Conservation (phyloP, 495 filamentous ascomycete species). For the Penicillium daleae region DNA sequence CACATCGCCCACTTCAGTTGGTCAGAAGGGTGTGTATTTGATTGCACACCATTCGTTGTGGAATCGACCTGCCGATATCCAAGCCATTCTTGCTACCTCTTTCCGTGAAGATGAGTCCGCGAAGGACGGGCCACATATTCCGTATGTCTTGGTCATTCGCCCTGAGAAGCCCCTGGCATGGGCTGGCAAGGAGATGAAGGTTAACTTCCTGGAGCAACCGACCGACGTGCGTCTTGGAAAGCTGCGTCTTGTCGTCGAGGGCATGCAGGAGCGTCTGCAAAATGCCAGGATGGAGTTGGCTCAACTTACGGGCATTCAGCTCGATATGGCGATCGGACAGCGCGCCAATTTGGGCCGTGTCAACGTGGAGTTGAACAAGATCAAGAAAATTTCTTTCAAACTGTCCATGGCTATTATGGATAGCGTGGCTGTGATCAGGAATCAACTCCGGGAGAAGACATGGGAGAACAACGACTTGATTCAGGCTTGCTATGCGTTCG, state of each 20-base stretch:
- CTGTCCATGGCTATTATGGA: slow-evolving; percentile 99
- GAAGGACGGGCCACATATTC: slow-evolving; percentile 69
- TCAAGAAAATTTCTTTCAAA: slow-evolving; percentile 94
- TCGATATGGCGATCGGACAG: slow-evolving; percentile 88
- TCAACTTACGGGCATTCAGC: slow-evolving; percentile 74
- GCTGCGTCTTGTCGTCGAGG: slow-evolving; percentile 86
- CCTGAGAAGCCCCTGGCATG: slow-evolving; percentile 80
- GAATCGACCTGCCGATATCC: slow-evolving; percentile 75
- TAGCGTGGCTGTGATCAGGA: slow-evolving; percentile 87
- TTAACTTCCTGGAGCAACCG: slow-evolving; percentile 73
- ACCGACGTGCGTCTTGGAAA: slow-evolving; percentile 86
- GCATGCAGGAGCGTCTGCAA: slow-evolving; percentile 75
- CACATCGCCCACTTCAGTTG: slow-evolving; percentile 58
- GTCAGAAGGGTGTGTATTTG: slow-evolving; percentile 75
- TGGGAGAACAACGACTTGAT: slow-evolving; percentile 94
- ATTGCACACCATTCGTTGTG: slow-evolving; percentile 81
- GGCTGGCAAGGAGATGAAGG: slow-evolving; percentile 75
- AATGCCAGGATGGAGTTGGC: slow-evolving; percentile 78
- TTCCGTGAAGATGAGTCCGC: slow-evolving; percentile 73
- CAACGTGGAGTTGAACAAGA: slow-evolving; percentile 88
- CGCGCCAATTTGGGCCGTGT: slow-evolving; percentile 92
- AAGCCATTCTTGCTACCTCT: slow-evolving; percentile 83
- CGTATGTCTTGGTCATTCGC: slow-evolving; percentile 83
- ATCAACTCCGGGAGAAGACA: slow-evolving; percentile 69
- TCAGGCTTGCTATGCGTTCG: slow-evolving; percentile 98